phyloP scores from a whole-genome alignment of 2,329 filamentous ascomycete genomes.

The Pseudocercospora eumusae region DNA sequence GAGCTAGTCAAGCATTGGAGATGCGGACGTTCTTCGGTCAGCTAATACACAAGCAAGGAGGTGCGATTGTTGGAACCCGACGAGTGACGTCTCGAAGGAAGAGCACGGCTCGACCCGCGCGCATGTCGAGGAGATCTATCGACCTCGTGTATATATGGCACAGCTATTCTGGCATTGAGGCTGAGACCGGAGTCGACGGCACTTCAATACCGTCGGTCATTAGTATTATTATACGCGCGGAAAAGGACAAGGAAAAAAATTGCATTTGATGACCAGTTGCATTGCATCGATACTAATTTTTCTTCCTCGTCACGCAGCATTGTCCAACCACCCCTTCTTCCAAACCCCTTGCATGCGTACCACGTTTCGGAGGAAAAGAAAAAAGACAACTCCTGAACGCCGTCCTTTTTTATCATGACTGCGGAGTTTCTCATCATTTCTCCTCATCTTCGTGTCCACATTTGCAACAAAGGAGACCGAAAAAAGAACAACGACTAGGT shows the following conservation, averaged over 20 bases:
- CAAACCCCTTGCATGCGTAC: constrained; percentile 11
- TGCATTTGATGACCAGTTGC: constrained; percentile 14
- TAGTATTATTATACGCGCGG: background rate
- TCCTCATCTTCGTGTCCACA: constrained; percentile 22
- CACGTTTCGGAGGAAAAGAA: constrained; percentile 12
- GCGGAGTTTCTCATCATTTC: constrained; percentile 16
- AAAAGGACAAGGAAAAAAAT: constrained; percentile 10
- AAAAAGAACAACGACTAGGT: constrained; percentile 19
- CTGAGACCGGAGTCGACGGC: background rate
- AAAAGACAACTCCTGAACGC: constrained; percentile 18
- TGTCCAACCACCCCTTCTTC: constrained; percentile 15
- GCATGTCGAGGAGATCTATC: background rate
- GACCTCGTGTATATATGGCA: background rate
- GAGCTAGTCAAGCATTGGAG: background rate
- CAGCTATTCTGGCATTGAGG: constrained; percentile 4
- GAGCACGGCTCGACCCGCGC: constrained; percentile 1
- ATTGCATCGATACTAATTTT: background rate
- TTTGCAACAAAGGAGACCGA: constrained; percentile 22
- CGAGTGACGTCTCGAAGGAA: background rate
- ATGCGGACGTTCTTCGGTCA: no score
- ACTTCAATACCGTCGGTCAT: constrained; percentile 1
- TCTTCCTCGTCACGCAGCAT: constrained; percentile 11
- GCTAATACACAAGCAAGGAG: background rate
- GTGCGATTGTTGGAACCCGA: background rate
- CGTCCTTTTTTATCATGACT: constrained; percentile 7